phyloP scores from a whole-genome alignment of 1,139 yeast genomes.

The Magnusiomyces ingens region DNA sequence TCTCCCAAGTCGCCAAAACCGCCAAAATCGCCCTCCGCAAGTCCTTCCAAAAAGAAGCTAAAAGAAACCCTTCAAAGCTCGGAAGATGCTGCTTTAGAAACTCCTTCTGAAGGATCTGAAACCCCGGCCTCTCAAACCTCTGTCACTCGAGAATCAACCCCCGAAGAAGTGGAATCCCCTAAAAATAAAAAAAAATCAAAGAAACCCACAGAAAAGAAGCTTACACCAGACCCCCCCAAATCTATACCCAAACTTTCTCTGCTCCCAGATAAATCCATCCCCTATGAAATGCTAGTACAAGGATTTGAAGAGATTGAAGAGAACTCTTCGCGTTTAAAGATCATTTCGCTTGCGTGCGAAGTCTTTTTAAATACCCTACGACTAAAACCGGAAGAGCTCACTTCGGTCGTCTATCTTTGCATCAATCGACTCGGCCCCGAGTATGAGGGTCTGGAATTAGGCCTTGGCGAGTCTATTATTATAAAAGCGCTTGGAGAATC shows the following conservation, averaged over 20 bases:
- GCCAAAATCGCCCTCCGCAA: too few relatives aligned
- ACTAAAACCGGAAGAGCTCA: conserved; percentile 51
- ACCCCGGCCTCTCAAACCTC: too few relatives aligned
- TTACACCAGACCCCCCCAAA: background rate
- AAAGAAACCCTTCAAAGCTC: too few relatives aligned
- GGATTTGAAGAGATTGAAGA: conserved; percentile 70
- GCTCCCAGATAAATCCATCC: conserved; percentile 32
- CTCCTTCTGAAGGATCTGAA: too few relatives aligned
- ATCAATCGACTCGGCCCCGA: conserved; percentile 92
- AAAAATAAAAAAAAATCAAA: background rate
- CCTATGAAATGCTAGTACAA: conserved; percentile 57
- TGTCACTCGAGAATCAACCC: background rate
- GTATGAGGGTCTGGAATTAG: conserved; percentile 76
- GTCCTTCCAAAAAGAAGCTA: too few relatives aligned
- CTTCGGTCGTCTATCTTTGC: conserved; percentile 71
- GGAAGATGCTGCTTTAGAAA: too few relatives aligned
- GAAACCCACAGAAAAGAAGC: background rate
- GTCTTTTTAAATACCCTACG: conserved; percentile 60
- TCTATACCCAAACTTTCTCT: background rate
- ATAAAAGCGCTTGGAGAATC: conserved; percentile 87
- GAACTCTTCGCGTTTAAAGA: conserved; percentile 76
- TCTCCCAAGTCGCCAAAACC: too few relatives aligned
- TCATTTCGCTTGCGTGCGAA: conserved; percentile 64
- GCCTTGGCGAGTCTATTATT: conserved; percentile 82
- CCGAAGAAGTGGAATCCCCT: too few relatives aligned